Conservation (phyloP, 2,329 filamentous ascomycete genomes). For the Zymoseptoria tritici region DNA sequence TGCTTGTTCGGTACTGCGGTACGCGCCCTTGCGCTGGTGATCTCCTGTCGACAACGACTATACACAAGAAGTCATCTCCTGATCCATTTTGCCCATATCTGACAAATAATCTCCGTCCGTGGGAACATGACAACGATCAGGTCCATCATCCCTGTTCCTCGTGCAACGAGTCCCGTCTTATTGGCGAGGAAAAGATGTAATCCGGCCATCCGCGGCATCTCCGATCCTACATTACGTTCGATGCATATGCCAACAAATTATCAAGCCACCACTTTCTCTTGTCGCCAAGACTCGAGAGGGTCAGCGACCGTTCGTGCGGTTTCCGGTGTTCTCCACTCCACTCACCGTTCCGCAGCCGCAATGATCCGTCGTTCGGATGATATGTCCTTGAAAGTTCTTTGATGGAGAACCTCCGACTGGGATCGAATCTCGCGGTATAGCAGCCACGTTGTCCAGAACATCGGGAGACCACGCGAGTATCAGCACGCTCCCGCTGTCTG, state of each 20-base stretch:
- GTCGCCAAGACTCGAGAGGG: not conserved
- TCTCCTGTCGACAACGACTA: too few species aligned
- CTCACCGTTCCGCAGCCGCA: not conserved
- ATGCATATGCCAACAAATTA: too few species aligned
- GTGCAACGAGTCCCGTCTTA: too few species aligned
- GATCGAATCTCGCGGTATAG: not conserved
- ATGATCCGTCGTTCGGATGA: not conserved
- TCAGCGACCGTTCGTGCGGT: too few species aligned
- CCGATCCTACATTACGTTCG: too few species aligned
- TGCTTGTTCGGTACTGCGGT: not conserved
- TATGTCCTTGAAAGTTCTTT: not conserved
- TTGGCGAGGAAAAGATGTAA: too few species aligned
- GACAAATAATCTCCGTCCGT: not conserved
- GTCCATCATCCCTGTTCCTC: not conserved
- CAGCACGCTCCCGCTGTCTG: not conserved
- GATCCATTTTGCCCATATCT: too few species aligned
- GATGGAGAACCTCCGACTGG: not conserved
- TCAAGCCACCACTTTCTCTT: not conserved
- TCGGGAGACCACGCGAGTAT: not conserved
- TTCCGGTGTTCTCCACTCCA: not conserved
- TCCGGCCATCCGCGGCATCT: too few species aligned
- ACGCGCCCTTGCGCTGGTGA: not conserved
- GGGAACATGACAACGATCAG: not conserved
- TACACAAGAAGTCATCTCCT: too few species aligned
- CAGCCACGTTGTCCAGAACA: not conserved